phyloP scores from a whole-genome alignment of 345 rosid species.

The Gossypioides kirkii region DNA sequence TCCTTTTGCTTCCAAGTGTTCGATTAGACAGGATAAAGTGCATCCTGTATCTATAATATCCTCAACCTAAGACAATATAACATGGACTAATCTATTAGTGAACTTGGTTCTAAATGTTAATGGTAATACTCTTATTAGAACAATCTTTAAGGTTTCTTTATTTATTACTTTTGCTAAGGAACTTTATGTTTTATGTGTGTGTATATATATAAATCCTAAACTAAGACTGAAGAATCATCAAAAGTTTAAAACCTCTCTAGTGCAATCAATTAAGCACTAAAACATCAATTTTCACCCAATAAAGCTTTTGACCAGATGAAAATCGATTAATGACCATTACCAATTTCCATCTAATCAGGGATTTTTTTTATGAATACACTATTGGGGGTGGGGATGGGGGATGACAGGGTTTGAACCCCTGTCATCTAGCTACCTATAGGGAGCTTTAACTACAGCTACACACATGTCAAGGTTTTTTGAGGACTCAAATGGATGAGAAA shows the following conservation, averaged over 20 bases:
- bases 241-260: neutral
- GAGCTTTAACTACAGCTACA: no score
- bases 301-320: neutral
- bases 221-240: neutral
- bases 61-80: slow-evolving; percentile 56
- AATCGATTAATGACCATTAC: neutral
- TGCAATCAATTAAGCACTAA: neutral
- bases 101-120: neutral
- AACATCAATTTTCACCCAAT: neutral
- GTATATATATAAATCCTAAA: neutral
- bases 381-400: no score
- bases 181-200: no score
- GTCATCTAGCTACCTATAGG: no score
- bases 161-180: neutral
- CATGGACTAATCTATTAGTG: neutral
- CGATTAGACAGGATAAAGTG: slow-evolving; percentile 60
- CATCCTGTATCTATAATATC: slow-evolving; percentile 89
- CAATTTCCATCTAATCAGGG: neutral
- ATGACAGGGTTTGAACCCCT: no score
- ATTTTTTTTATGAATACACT: no score
- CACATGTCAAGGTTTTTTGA: no score
- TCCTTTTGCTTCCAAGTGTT: slow-evolving; percentile 51
- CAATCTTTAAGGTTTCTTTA: neutral
- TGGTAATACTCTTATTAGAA: neutral
- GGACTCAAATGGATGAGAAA: neutral